Evolutionary conservation across 129 eudicot genomes (phyloP).

Genomic region (Chrysanthemum seticuspe): DNA sequence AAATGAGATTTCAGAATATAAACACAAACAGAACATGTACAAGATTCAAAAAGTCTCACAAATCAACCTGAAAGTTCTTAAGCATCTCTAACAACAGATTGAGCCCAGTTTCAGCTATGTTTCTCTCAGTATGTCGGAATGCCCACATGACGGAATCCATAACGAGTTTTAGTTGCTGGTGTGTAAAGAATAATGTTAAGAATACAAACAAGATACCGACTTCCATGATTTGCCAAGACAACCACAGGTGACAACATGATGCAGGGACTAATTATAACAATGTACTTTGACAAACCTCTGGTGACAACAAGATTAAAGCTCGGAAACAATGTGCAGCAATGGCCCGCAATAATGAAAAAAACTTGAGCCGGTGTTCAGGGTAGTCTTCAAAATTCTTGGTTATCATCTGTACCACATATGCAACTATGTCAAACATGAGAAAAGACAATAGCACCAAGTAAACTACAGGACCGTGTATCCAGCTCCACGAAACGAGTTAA

Average conservation of each 20-base stretch:
- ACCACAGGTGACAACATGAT: conserved; percentile 85
- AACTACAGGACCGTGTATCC: background rate
- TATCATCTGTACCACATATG: conserved; percentile 66
- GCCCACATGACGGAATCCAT: conserved; percentile 99
- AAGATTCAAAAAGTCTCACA: background rate
- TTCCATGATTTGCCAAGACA: background rate
- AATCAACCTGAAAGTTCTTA: conserved; percentile 86
- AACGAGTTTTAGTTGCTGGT: conserved; percentile 92
- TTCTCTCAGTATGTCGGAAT: conserved; percentile 95
- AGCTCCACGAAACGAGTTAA: background rate
- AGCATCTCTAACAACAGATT: conserved; percentile 88
- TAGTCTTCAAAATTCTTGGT: conserved; percentile 98
- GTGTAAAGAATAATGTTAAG: background rate
- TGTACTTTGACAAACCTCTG: conserved; percentile 54
- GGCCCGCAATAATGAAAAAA: conserved; percentile 88
- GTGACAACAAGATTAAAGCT: conserved; percentile 78
- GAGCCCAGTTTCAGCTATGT: conserved; percentile 97
- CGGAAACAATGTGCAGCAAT: conserved; percentile 93
- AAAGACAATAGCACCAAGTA: conserved; percentile 7
- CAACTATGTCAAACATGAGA: conserved; percentile 13
- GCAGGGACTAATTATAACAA: conserved; percentile 42
- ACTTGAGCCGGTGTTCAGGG: conserved; percentile 98
- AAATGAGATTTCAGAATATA: background rate
- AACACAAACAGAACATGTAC: background rate
- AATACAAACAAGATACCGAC: conserved; percentile 6